Percentiles rank a stretch among this genome's conserved stretches.
Evolutionary conservation across 768 basidiomycete genomes (phyloP).

Genomic region (Lactarius vividus): DNA sequence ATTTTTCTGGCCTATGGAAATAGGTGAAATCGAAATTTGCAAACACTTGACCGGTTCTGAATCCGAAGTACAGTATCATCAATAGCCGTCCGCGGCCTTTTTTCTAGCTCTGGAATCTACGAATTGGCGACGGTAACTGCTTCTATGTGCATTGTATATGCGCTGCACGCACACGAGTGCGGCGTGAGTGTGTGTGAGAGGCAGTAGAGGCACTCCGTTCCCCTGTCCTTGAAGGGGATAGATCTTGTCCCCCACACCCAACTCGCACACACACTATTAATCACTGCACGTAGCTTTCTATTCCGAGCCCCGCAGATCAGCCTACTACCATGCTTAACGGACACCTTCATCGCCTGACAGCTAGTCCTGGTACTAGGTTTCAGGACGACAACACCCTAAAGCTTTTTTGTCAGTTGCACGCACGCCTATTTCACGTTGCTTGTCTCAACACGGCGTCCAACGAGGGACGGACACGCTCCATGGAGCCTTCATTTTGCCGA

Average conservation of each 20-base stretch:
- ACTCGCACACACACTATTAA: not conserved
- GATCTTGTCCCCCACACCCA: not conserved
- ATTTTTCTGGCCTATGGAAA: not conserved
- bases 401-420: not conserved
- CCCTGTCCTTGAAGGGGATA: not conserved
- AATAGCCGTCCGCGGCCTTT: not conserved
- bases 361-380: not conserved
- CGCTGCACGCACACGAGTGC: not conserved
- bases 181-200: conserved; percentile 1
- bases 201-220: not conserved
- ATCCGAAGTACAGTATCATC: not conserved
- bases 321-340: conserved; percentile 2
- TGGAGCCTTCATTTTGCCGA: conserved; percentile 1
- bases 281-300: not conserved
- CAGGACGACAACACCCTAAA: not conserved
- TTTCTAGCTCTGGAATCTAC: conserved; percentile 2
- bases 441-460: not conserved
- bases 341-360: not conserved
- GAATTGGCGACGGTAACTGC: not conserved
- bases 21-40: not conserved
- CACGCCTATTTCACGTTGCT: not conserved
- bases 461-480: conserved; percentile 6
- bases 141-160: not conserved
- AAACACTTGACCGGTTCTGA: not conserved
- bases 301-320: not conserved